These are phyloP conservation scores for Scenedesmus sp. DNA, from an alignment of 163 green algal species.

Conservation along the genomic window DNA sequence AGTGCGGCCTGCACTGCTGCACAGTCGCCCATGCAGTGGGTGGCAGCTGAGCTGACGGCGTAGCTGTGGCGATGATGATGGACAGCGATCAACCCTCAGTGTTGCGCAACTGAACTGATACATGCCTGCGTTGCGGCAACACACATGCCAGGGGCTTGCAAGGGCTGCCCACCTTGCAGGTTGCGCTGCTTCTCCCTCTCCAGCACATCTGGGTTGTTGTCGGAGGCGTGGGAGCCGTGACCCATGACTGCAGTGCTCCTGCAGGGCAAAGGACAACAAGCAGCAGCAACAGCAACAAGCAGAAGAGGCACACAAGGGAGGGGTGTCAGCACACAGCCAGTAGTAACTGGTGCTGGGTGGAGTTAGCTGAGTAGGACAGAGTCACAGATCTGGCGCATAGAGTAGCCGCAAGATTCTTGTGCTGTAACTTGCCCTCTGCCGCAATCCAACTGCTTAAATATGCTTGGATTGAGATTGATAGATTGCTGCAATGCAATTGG, in stretches of 20 bases:
- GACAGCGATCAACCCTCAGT: too few species aligned
- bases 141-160: neutral
- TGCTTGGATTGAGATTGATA: too few species aligned
- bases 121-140: neutral
- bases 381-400: too few species aligned
- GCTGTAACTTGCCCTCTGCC: too few species aligned
- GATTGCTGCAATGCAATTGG: neutral
- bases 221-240: constrained; percentile 37
- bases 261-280: neutral
- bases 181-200: constrained; percentile 55
- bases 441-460: too few species aligned
- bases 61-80: too few species aligned
- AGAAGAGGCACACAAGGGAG: neutral
- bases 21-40: too few species aligned
- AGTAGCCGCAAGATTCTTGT: too few species aligned
- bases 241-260: constrained; percentile 9
- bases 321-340: neutral
- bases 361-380: neutral
- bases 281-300: neutral
- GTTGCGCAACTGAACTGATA: neutral
- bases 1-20: too few species aligned
- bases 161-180: constrained; percentile 8
- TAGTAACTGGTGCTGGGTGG: neutral
- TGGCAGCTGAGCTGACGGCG: too few species aligned
- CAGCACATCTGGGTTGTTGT: constrained; percentile 51